Conservation (phyloP, 2,329 filamentous ascomycete species). For the Calonectria ilicicola region DNA sequence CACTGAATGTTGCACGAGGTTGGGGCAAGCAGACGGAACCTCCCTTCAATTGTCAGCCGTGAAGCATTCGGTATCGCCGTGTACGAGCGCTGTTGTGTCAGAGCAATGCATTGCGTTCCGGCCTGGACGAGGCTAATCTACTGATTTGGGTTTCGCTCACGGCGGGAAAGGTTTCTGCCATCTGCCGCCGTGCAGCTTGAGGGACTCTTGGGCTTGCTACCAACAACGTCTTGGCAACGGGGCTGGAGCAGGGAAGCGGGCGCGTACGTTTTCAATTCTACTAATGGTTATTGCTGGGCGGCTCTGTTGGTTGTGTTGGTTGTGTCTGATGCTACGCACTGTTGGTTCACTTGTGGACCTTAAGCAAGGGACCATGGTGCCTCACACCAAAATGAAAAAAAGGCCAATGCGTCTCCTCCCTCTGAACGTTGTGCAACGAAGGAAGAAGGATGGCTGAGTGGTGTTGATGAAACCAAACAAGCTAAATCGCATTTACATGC, state of each 20-base stretch:
- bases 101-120: conserved; percentile 5
- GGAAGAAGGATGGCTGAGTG: background rate
- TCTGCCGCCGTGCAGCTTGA: conserved; percentile 22
- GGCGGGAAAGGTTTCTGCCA: conserved; percentile 23
- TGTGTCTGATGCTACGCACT: background rate
- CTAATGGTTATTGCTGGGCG: background rate
- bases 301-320: background rate
- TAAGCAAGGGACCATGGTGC: background rate
- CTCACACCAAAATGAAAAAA: background rate
- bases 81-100: conserved; percentile 3
- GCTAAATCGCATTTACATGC: background rate
- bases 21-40: background rate
- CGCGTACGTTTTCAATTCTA: background rate
- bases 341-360: background rate
- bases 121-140: conserved; percentile 28
- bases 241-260: background rate
- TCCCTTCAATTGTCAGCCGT: background rate
- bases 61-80: conserved; percentile 9
- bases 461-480: background rate
- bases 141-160: conserved; percentile 39
- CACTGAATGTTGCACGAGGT: background rate
- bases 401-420: background rate
- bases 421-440: background rate
- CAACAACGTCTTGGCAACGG: conserved; percentile 5
- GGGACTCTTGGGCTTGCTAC: background rate